Evolutionary conservation across 2,329 filamentous ascomycete species (phyloP), one percentile per base, ranked within the genome.

Genomic region (Leptosphaerulina australis): DNA sequence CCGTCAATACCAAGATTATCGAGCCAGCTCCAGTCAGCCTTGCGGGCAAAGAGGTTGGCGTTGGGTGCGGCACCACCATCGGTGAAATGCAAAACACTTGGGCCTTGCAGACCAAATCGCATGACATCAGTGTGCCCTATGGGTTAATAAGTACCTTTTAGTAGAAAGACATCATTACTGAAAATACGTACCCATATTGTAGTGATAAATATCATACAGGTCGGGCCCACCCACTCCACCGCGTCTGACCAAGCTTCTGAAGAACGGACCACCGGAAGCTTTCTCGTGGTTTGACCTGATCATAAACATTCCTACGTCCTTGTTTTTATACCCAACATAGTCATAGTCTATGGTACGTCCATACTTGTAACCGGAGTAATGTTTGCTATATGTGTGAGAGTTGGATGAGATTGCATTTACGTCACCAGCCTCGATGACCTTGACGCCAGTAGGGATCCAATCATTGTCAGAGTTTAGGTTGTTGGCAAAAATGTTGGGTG

Each of bases 151-250:
- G 37, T 14, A n/a, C n/a, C n/a, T n/a, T n/a, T n/a, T n/a, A n/a
- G n/a, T n/a, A n/a, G n/a, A n/a, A 14, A 33, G 14, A 24, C n/a
- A 0, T 18, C n/a, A 18, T 9, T 15, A 0, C 30, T 1, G 12
- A 14, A 14, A 25, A 12, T 6, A 24, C 50, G 6, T 45, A 64
- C 74, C 74, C 74, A 76, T 76, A 54, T 71, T 74, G 60, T 76
- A 77, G 48, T 75, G 72, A 37, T 76, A 74, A 47, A 76, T 76
- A 18, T 76, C 74, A 53, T 76, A 76, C 12, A 77, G 59, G 45
- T 77, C 74, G 12, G 73, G 72, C 9, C 72, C 73, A 14, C 60
- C 66, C 3, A 47, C 36, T 9, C 60, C 58, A 24, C 71, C 73
- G 14, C 73, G 70, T 5, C 73, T 67, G n/a, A 75, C 59, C 14